Percentiles rank a stretch among this genome's conserved stretches.
phyloP scores from a whole-genome alignment of 345 rosid species.

The Eucalyptus camaldulensis region DNA sequence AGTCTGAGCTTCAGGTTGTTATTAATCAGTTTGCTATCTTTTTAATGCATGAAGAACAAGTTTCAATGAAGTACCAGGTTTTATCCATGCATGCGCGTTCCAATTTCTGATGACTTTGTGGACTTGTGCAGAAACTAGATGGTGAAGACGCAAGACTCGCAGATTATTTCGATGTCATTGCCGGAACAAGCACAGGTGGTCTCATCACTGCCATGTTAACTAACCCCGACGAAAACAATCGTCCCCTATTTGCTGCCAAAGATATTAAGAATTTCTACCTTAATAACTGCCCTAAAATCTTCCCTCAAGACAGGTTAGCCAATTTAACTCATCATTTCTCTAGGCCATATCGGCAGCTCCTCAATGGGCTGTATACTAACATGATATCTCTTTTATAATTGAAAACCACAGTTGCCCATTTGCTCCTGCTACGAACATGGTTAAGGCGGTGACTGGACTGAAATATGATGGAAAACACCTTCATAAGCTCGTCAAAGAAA shows the following conservation, averaged over 20 bases:
- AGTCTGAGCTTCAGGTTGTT: slow-evolving; percentile 18
- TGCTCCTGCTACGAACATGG: not conserved
- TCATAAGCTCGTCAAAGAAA: slow-evolving; percentile 1
- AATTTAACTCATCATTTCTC: not conserved
- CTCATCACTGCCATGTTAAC: slow-evolving; percentile 27
- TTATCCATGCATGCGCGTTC: not conserved
- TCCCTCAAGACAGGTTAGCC: slow-evolving; percentile 7
- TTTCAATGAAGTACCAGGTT: not conserved
- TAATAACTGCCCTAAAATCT: slow-evolving; percentile 7
- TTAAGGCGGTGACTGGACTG: slow-evolving; percentile 7
- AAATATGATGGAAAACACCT: slow-evolving; percentile 14
- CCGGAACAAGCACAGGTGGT: slow-evolving; percentile 31
- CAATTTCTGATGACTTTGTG: not conserved
- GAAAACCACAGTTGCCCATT: not conserved
- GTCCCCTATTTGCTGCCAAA: slow-evolving; percentile 26
- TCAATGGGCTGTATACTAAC: not conserved
- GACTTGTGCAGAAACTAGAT: slow-evolving; percentile 13
- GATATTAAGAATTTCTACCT: slow-evolving; percentile 12
- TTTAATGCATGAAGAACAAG: not conserved
- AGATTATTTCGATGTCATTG: slow-evolving; percentile 16
- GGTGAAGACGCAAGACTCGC: slow-evolving; percentile 21
- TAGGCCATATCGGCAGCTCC: not conserved
- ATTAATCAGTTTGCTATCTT: not conserved
- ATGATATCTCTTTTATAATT: not conserved
- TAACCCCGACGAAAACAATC: slow-evolving; percentile 4